Percentiles rank a stretch among this genome's conserved stretches.
Conservation (phyloP, 768 basidiomycete genomes). For the Lactifluus volemus region DNA sequence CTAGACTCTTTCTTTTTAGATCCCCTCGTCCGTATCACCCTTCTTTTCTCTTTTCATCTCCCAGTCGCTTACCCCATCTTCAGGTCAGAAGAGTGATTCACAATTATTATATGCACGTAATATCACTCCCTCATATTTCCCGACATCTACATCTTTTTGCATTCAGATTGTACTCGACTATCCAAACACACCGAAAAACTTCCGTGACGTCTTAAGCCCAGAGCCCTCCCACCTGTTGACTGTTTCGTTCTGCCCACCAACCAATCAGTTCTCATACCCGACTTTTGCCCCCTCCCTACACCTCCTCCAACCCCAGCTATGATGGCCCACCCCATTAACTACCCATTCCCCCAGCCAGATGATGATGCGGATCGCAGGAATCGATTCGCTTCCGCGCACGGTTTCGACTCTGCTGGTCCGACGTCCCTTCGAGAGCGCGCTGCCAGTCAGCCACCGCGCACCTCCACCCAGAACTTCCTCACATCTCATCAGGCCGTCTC, state of each 20-base stretch:
- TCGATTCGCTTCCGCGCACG: slow-evolving; percentile 42
- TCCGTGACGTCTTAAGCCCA: slow-evolving; percentile 9
- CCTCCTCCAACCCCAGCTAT: slow-evolving; percentile 21
- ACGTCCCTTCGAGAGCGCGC: slow-evolving; percentile 52
- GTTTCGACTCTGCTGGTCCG: slow-evolving; percentile 34
- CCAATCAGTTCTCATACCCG: slow-evolving; percentile 9
- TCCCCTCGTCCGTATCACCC: background rate
- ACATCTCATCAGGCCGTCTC: slow-evolving; percentile 37
- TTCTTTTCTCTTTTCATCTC: background rate
- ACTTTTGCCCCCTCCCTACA: slow-evolving; percentile 15
- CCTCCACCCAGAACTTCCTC: slow-evolving; percentile 38
- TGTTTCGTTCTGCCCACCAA: background rate
- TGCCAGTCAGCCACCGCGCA: slow-evolving; percentile 59
- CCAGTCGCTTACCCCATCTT: background rate
- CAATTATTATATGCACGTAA: slow-evolving; percentile 16
- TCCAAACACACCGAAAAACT: slow-evolving; percentile 14
- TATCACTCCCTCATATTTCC: background rate
- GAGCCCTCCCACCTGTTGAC: background rate
- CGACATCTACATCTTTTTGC: background rate
- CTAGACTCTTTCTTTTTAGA: slow-evolving; percentile 17
- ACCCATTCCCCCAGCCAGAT: slow-evolving; percentile 26
- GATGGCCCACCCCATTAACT: slow-evolving; percentile 29
- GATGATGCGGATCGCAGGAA: slow-evolving; percentile 55
- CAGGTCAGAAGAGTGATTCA: slow-evolving; percentile 9
- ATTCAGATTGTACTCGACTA: slow-evolving; percentile 16